A percentile compares a stretch with the other conserved stretches of the same genome.
These are phyloP conservation scores for Penicillium canariense DNA, from an alignment of 495 filamentous ascomycete species.

Conservation along the genomic window DNA sequence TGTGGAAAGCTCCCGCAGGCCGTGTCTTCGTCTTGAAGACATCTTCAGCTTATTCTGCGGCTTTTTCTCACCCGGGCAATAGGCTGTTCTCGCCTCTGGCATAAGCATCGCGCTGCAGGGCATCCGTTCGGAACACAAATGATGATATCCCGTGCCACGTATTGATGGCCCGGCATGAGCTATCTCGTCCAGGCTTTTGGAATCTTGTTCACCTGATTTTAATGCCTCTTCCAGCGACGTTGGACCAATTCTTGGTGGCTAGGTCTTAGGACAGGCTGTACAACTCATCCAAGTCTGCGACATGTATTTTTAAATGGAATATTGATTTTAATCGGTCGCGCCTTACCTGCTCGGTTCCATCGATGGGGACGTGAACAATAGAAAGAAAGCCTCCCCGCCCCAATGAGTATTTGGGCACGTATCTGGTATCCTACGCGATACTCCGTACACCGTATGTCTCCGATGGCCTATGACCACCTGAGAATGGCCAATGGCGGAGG, in stretches of 20 bases:
- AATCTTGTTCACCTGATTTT: neutral
- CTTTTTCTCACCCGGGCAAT: too few species aligned
- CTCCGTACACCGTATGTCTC: neutral
- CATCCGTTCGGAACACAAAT: neutral
- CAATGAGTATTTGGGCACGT: too few species aligned
- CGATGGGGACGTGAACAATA: neutral
- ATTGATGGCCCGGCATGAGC: neutral
- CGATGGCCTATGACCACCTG: neutral
- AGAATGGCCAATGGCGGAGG: neutral
- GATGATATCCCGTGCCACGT: neutral
- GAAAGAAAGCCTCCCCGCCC: too few species aligned
- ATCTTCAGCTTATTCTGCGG: too few species aligned
- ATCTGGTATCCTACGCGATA: too few species aligned
- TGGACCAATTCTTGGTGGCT: neutral
- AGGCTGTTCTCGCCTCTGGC: conserved; percentile 76
- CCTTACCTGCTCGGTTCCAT: neutral
- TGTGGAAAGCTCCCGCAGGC: neutral
- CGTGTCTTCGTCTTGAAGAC: too few species aligned
- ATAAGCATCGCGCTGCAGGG: conserved; percentile 18
- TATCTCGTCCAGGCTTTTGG: neutral
- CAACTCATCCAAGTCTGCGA: neutral
- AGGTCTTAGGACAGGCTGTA: neutral
- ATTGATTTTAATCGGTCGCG: conserved; percentile 4
- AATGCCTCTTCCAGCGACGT: neutral
- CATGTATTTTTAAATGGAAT: conserved; percentile 20